Evolutionary conservation across 495 filamentous ascomycete species (phyloP), one percentile per base, ranked within the genome.

Genomic region (Hypoxylon lienhwacheense): DNA sequence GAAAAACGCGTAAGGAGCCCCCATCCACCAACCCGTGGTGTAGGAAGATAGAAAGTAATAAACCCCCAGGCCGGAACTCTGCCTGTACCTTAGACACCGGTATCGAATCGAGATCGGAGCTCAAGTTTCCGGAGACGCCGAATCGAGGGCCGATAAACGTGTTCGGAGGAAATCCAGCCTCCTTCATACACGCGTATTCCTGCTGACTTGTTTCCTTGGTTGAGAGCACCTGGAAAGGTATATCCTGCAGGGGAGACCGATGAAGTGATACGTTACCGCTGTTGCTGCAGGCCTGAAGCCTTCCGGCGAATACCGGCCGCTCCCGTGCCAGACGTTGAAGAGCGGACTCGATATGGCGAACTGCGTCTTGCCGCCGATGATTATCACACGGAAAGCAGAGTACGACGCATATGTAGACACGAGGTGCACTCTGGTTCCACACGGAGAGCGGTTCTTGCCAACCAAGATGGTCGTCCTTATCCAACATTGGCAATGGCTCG

Each of bases 1-100:
- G 12, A 66, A 81, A 39, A 75, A 82, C 59, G 66, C 73, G 47
- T 61, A 75, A 45, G 67, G 73, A 61, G 72, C 79, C 36, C 69
- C 69, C 69, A 39, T 71, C 69, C 19, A 58, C 66, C 16, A 69
- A 42, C 14, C 66, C 51, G 41, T 71, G 69, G 31, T 71, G 69
- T 51, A 71, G 51, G 41, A 61, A 66, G 25, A 71, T 54, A n/a
- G 64, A 61, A 47, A 71, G 59, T 12, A 71, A 36, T 15, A 71
- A 22, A 4, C 69, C 69, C 20, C 69, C 69, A 19, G 59, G 40
- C 12, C 63, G 59, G 26, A 68, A 67, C 24, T 64, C 49, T 11
- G 58, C 64, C 5, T 68, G 54, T 14, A 71, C 66, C 15, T 64
- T 65, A 8, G 61, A 65, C 19, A 69, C 66, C 0, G 65, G 69